These are phyloP conservation scores for Tylopilus sp. DNA, from an alignment of 768 basidiomycete species.

Conservation along the genomic window DNA sequence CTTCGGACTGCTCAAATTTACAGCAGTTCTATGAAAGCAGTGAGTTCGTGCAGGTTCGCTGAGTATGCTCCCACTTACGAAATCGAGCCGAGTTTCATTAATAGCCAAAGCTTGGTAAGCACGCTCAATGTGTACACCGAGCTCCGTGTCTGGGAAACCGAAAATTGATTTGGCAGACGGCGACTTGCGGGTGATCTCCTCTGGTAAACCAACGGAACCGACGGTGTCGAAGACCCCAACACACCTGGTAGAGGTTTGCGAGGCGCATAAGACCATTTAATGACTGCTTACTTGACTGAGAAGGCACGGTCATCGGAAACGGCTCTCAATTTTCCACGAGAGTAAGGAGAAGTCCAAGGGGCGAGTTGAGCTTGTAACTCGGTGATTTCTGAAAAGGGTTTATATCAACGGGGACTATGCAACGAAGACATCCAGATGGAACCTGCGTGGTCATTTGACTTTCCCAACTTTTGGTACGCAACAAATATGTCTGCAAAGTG, in stretches of 20 bases:
- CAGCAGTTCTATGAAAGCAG: slow-evolving; percentile 45
- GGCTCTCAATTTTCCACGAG: slow-evolving; percentile 53
- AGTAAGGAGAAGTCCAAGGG: slow-evolving; percentile 50
- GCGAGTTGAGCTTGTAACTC: slow-evolving; percentile 42
- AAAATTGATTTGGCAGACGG: slow-evolving; percentile 49
- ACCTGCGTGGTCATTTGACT: slow-evolving; percentile 47
- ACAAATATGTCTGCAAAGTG: slow-evolving; percentile 63
- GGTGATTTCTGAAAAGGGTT: slow-evolving; percentile 30
- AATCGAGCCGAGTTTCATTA: slow-evolving; percentile 64
- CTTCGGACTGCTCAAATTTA: slow-evolving; percentile 58
- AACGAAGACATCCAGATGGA: background rate
- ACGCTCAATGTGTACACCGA: slow-evolving; percentile 61
- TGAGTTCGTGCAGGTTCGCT: background rate
- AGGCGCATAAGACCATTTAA: background rate
- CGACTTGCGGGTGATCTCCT: slow-evolving; percentile 50
- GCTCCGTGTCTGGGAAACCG: slow-evolving; percentile 56
- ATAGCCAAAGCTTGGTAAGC: slow-evolving; percentile 72
- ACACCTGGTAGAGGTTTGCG: slow-evolving; percentile 39
- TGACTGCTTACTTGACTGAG: slow-evolving; percentile 52
- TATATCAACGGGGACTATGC: background rate
- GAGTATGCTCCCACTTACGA: slow-evolving; percentile 41
- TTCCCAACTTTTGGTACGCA: slow-evolving; percentile 58
- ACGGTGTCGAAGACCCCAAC: slow-evolving; percentile 79
- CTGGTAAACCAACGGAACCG: slow-evolving; percentile 67
- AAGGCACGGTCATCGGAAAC: slow-evolving; percentile 46